These are phyloP conservation scores for Zygosaccharomyces bisporus DNA, from an alignment of 805 yeast species.

Conservation along the genomic window DNA sequence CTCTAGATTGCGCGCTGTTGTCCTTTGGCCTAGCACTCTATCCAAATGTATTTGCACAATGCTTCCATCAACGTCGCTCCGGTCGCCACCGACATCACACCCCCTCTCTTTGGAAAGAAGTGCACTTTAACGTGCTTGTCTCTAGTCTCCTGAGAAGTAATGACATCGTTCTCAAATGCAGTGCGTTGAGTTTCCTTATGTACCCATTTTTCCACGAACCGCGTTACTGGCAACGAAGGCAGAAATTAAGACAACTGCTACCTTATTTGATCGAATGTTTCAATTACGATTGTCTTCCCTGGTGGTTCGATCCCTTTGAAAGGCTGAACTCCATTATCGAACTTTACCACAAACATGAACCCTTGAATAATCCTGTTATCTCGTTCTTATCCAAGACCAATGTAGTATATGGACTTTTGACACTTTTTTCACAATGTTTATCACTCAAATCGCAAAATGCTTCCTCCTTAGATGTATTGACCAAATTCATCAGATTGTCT, in stretches of 20 bases:
- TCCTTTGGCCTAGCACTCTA: conserved; percentile 21
- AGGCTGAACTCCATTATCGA: conserved; percentile 22
- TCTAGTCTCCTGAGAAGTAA: conserved; percentile 25
- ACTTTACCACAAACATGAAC: conserved; percentile 23
- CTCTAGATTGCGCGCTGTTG: conserved; percentile 19
- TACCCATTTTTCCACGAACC: conserved; percentile 18
- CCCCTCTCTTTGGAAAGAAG: conserved; percentile 16
- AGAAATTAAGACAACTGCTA: conserved; percentile 19
- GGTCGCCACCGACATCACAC: not conserved
- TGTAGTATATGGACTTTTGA: conserved; percentile 24
- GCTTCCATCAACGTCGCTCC: not conserved
- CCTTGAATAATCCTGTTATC: conserved; percentile 28
- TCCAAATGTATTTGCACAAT: not conserved
- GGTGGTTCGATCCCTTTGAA: conserved; percentile 35
- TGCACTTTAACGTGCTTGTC: conserved; percentile 19
- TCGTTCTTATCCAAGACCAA: conserved; percentile 25
- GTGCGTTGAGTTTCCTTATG: conserved; percentile 21
- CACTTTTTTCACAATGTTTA: conserved; percentile 25
- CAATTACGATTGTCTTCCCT: conserved; percentile 26
- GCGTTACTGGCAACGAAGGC: conserved; percentile 15
- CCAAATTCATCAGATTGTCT: conserved; percentile 28
- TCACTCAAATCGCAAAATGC: conserved; percentile 18
- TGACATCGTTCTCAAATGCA: conserved; percentile 23
- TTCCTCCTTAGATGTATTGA: conserved; percentile 18
- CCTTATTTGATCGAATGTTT: conserved; percentile 29